These are phyloP conservation scores for Phaeosphaeriaceae sp. DNA, from an alignment of 2,329 filamentous ascomycete species.

Conservation along the genomic window DNA sequence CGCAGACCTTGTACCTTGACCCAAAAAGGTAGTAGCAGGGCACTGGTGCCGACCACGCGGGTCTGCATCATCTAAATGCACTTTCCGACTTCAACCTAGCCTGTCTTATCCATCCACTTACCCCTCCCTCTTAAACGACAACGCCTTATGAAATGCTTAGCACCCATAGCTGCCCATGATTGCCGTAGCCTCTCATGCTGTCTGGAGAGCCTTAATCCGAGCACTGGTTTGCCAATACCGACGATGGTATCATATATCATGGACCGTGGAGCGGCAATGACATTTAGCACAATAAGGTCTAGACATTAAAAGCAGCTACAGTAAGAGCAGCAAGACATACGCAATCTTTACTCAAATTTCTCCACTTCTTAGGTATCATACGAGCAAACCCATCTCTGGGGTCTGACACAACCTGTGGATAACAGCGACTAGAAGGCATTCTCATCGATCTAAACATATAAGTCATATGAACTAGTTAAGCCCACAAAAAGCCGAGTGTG, in stretches of 20 bases:
- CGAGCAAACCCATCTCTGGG: neutral
- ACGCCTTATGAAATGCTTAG: neutral
- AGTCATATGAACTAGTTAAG: neutral
- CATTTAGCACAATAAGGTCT: slow-evolving; percentile 1
- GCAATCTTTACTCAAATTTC: neutral
- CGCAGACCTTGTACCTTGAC: slow-evolving; percentile 5
- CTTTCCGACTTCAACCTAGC: slow-evolving; percentile 20
- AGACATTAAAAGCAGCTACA: slow-evolving; percentile 1
- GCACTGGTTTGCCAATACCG: neutral
- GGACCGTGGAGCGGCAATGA: neutral
- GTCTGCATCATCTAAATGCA: slow-evolving; percentile 16
- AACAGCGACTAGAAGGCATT: neutral
- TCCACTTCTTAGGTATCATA: no score
- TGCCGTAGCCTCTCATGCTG: slow-evolving; percentile 1
- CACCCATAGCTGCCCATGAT: neutral
- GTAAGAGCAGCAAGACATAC: neutral
- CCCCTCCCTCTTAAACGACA: neutral
- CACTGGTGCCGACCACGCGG: slow-evolving; percentile 11
- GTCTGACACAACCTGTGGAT: neutral
- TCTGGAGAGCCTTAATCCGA: slow-evolving; percentile 3
- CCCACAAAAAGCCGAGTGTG: slow-evolving; percentile 3
- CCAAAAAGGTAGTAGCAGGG: slow-evolving; percentile 3
- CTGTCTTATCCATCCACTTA: slow-evolving; percentile 21
- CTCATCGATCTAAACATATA: no score
- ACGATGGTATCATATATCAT: neutral